Base-by-base conservation (phyloP, 495 filamentous ascomycete genomes). In the Tuber borchii region DNA sequence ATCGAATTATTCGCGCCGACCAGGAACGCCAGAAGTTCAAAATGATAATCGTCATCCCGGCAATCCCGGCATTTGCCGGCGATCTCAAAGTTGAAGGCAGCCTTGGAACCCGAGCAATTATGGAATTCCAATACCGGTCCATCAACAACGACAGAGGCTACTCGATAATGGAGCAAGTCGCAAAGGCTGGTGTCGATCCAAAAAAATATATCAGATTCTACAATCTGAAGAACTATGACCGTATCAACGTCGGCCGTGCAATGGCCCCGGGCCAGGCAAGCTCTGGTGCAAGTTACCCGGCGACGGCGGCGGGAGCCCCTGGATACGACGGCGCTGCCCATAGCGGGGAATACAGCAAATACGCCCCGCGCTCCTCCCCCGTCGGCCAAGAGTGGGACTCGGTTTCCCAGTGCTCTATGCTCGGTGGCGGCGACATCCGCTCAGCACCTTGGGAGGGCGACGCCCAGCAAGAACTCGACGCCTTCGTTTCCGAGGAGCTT, bases 181-280 rank as follows among this genome's bases (percentile, higher is more conserved):
- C 87, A 71, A 89, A 89, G 77, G 88, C 88, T 51, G 94, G 94
- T 0, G 88, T 92, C 73, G 87, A 93, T 75, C 89, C 90, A 0
- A 89, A 89, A 82, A 87, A 92, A 20, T 97, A 97, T 84, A 96
- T 98, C 80, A 88, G 92, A 42, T 98, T 97, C 86, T 98, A 97
- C 86, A 98, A 98, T 84, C 87, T 98, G 20, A 89, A 95, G 65
- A 97, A 90, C 83, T 97, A 95, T 83, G 95, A 98, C 82, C 91
- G 93, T 19, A 92, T 98, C 84, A 97, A 97, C 84, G 87, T 86
- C 26, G 90, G 89, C 46, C 85, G 84, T 2, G 84, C 89, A 16
- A 88, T 95, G 88, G 79, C 85, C n/a, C 83, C 87, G 17, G 91
- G 87, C 1, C 91, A 96, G 82, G 83, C 87, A 39, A 83, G 87